Conservation (phyloP, 2,329 filamentous ascomycete genomes). For the Sporothrix sp. region DNA sequence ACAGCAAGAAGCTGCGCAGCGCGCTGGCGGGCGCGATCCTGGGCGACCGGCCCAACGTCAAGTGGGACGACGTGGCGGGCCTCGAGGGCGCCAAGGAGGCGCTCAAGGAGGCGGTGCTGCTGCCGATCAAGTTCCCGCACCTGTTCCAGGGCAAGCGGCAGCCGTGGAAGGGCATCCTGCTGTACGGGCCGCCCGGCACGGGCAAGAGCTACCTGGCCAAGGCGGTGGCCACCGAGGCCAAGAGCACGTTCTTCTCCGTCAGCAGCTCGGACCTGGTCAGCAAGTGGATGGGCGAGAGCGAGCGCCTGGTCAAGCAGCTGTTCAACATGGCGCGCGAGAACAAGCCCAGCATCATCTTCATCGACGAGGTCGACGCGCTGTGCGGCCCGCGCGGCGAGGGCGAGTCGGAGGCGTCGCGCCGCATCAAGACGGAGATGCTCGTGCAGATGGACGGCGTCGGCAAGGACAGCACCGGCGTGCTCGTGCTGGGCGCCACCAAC, state of each 20-base stretch:
- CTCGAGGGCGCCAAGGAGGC: slow-evolving; percentile 92
- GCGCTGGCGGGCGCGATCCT: slow-evolving; percentile 87
- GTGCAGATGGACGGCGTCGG: slow-evolving; percentile 99
- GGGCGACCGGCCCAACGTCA: slow-evolving; percentile 89
- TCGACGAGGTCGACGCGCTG: slow-evolving; percentile 61
- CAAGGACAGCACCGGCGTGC: slow-evolving; percentile 84
- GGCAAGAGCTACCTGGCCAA: slow-evolving; percentile 98
- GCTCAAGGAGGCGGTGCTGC: slow-evolving; percentile 90
- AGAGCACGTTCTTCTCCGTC: slow-evolving; percentile 98
- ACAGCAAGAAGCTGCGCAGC: slow-evolving; percentile 88
- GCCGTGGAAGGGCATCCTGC: slow-evolving; percentile 94
- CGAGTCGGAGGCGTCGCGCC: slow-evolving; percentile 91
- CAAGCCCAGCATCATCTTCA: slow-evolving; percentile 74
- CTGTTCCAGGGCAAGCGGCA: slow-evolving; percentile 92
- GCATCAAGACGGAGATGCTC: slow-evolving; percentile 96
- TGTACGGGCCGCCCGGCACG: slow-evolving; percentile 93
- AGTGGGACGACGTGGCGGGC: slow-evolving; percentile 97
- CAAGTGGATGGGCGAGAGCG: slow-evolving; percentile 99
- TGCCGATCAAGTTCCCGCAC: slow-evolving; percentile 97
- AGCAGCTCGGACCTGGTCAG: slow-evolving; percentile 94
- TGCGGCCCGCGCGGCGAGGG: slow-evolving; percentile 89
- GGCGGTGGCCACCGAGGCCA: slow-evolving; percentile 94
- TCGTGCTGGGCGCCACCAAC: slow-evolving; percentile 93
- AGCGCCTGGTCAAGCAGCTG: slow-evolving; percentile 93
- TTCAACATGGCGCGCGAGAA: slow-evolving; percentile 98